These are phyloP conservation scores for Herpomyces periplanetae DNA, from an alignment of 2,329 filamentous ascomycete genomes.

Conservation along the genomic window DNA sequence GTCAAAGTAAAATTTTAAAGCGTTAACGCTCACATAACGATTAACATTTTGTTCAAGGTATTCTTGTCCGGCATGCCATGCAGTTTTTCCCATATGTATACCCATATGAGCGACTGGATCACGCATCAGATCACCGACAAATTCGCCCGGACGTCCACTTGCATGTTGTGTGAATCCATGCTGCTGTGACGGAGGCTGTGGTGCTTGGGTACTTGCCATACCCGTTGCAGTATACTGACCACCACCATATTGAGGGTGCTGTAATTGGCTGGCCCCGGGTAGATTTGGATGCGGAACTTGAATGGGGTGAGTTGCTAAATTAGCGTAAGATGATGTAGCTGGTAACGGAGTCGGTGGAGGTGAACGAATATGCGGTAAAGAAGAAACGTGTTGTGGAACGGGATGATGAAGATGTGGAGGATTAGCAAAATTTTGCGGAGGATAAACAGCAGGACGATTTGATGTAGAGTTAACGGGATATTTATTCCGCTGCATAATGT, in stretches of 20 bases:
- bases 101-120: slow-evolving; percentile 83
- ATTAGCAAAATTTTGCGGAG: slow-evolving; percentile 21
- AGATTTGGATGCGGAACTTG: slow-evolving; percentile 25
- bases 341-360: too few species aligned
- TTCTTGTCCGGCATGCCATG: slow-evolving; percentile 61
- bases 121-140: slow-evolving; percentile 76
- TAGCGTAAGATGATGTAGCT: too few species aligned
- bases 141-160: too few species aligned
- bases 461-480: too few species aligned
- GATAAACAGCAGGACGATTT: too few species aligned
- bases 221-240: slow-evolving; percentile 5
- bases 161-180: slow-evolving; percentile 15
- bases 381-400: slow-evolving; percentile 89
- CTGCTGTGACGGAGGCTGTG: slow-evolving; percentile 7
- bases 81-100: slow-evolving; percentile 65
- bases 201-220: slow-evolving; percentile 11
- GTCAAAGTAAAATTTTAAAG: slow-evolving; percentile 96
- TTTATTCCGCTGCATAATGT: too few species aligned
- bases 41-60: slow-evolving; percentile 83
- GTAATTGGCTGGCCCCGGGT: slow-evolving; percentile 27
- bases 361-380: slow-evolving; percentile 78
- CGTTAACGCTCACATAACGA: slow-evolving; percentile 58
- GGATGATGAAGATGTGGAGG: slow-evolving; percentile 86
- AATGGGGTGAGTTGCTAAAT: too few species aligned
- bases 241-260: slow-evolving; percentile 28